Evolutionary conservation across 2,329 filamentous ascomycete genomes (phyloP), one percentile per base, ranked within the genome.

Genomic region (Verticillium isaacii): DNA sequence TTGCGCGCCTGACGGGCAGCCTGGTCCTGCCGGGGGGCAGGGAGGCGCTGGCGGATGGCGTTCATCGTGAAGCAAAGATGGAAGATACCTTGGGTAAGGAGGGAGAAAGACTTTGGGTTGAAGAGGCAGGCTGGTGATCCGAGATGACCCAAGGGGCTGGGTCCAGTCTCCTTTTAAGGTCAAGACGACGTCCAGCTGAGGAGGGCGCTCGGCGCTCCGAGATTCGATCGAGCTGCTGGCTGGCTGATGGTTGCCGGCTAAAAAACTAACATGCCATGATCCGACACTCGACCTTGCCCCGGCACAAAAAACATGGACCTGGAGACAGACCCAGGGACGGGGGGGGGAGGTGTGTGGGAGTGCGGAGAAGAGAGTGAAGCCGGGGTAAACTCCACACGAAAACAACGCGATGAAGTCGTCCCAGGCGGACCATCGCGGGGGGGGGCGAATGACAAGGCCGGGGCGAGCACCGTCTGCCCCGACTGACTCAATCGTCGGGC

Each of bases 21-120:
- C 32, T 66, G 68, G 41, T 68, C 67, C 50, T 68, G 67, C 56
- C 68, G 63, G 15, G 68, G 70, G 2, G 69, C 69, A 19, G 69
- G 69, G 9, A 71, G 64, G 15, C 68, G 64, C 45, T 67, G 61
- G 19, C 70, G 68, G 37, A 71, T 61, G 29, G 60, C 63, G 37
- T 67, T 63, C 68, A 70, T 70, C 17, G n/a, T 67, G 45, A 23
- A 12, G n/a, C 41, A 32, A n/a, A n/a, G 7, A 36, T 14, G 29
- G 29, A 29, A 55, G 59, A 29, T 56, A 57, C 25, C 19, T n/a
- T 3, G 25, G 32, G 39, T 14, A 5, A 25, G 56, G 32, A 36
- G 56, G 19, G n/a, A 25, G n/a, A 25, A 32, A 17, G 32, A 34
- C 41, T 32, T 12, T 34, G 12, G 32, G 25, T 25, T 36, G 52